phyloP scores from a whole-genome alignment of 2,329 filamentous ascomycete genomes.

The Aspergillus jensenii region DNA sequence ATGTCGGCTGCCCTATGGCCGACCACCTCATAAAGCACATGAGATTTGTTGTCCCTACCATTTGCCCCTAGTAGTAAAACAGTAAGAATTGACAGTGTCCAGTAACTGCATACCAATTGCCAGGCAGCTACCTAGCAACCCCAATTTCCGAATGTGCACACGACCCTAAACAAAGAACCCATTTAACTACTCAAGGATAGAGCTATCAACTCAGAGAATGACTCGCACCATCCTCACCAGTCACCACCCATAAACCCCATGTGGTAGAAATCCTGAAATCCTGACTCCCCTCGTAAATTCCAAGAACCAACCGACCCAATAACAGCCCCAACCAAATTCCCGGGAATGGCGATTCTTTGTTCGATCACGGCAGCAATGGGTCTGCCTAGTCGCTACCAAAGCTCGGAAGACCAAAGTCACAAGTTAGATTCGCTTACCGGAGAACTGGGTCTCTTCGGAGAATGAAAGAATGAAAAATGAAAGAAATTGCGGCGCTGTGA shows the following conservation, averaged over 20 bases:
- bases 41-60: no score
- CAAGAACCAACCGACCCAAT: constrained; percentile 7
- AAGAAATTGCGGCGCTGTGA: neutral
- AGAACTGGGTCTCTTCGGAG: neutral
- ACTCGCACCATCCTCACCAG: neutral
- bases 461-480: no score
- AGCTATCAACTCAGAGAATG: neutral
- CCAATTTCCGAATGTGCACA: no score
- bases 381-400: neutral
- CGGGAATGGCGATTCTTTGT: constrained; percentile 7
- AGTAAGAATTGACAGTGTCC: no score
- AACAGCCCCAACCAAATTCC: constrained; percentile 3
- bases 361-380: neutral
- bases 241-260: neutral
- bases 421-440: neutral
- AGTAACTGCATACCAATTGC: no score
- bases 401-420: no score
- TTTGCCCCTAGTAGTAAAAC: no score
- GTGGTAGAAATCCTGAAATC: no score
- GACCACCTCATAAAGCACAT: no score
- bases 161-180: no score
- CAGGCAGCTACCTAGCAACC: no score
- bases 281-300: neutral
- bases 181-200: no score
- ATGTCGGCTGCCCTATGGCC: neutral